phyloP scores from a whole-genome alignment of 441 rosid genomes.

The Gossypium armourianum region DNA sequence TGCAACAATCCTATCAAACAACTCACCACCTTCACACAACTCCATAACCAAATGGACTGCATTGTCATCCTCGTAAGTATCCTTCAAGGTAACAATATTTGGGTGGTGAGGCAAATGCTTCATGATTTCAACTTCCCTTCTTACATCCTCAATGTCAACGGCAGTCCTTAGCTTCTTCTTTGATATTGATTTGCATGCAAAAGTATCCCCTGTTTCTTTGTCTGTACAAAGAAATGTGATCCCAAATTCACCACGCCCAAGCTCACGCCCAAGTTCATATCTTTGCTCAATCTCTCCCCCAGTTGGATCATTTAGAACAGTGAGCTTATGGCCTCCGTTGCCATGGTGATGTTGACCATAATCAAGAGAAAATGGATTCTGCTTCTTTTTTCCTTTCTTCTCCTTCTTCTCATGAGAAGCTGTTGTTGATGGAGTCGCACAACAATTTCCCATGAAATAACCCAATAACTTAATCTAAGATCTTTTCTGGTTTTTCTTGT shows the following conservation, averaged over 20 bases:
- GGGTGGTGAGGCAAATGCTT: conserved; percentile 51
- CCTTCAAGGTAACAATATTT: conserved; percentile 52
- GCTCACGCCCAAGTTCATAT: conserved; percentile 49
- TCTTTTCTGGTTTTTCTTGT: no score
- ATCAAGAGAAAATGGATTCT: conserved; percentile 58
- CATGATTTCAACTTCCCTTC: conserved; percentile 68
- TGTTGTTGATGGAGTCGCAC: conserved; percentile 27
- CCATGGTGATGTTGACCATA: conserved; percentile 32
- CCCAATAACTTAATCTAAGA: background rate
- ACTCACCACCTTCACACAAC: conserved; percentile 62
- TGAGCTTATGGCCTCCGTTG: conserved; percentile 32
- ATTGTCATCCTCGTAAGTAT: conserved; percentile 55
- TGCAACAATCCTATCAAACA: conserved; percentile 65
- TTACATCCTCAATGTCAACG: conserved; percentile 62
- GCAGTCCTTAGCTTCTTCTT: conserved; percentile 59
- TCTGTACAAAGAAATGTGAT: conserved; percentile 54
- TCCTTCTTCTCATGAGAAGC: conserved; percentile 25
- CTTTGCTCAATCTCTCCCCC: conserved; percentile 42
- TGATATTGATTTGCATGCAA: conserved; percentile 57
- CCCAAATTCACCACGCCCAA: conserved; percentile 68
- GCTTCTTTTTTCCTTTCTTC: conserved; percentile 44
- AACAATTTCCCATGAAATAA: conserved; percentile 64
- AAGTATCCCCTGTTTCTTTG: conserved; percentile 29
- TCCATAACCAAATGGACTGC: conserved; percentile 75
- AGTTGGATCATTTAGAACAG: conserved; percentile 45